Evolutionary conservation across 345 rosid genomes (phyloP).

Genomic region (Brassica napus): DNA sequence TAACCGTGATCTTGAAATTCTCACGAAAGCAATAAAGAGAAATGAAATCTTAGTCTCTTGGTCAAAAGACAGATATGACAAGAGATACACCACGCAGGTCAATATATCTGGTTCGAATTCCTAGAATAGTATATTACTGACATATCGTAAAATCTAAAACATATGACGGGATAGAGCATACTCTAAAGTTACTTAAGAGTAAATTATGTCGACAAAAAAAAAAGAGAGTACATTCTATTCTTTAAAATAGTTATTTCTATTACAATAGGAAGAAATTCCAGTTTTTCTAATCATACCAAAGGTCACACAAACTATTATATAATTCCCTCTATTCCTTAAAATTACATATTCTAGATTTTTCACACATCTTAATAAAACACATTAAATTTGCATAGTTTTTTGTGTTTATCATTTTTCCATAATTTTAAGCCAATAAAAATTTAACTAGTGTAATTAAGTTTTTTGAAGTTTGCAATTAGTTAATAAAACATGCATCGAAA

Average conservation of each 20-base stretch:
- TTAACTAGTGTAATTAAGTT: too few relatives aligned
- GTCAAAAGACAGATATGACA: conserved; percentile 27
- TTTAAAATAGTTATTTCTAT: neutral
- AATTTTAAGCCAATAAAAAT: too few relatives aligned
- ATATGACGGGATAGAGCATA: conserved; percentile 3
- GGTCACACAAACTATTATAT: neutral
- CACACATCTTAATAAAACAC: too few relatives aligned
- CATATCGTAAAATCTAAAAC: conserved; percentile 17
- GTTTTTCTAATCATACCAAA: neutral
- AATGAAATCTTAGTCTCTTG: conserved; percentile 3
- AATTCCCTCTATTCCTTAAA: too few relatives aligned
- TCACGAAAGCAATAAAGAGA: conserved; percentile 6
- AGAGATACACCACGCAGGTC: conserved; percentile 38
- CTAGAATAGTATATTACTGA: conserved; percentile 24
- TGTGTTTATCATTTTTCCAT: too few relatives aligned
- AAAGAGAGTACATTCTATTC: neutral
- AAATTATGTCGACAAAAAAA: neutral
- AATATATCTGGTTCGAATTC: conserved; percentile 32
- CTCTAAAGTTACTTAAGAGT: neutral
- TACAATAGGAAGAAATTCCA: conserved; percentile 5
- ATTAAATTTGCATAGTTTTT: too few relatives aligned
- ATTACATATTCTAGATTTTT: too few relatives aligned
- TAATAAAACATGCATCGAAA: too few relatives aligned
- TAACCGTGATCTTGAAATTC: neutral
- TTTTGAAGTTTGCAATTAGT: too few relatives aligned